Conservation (phyloP, 2,329 filamentous ascomycete genomes). For the Monosporascus sp. region DNA sequence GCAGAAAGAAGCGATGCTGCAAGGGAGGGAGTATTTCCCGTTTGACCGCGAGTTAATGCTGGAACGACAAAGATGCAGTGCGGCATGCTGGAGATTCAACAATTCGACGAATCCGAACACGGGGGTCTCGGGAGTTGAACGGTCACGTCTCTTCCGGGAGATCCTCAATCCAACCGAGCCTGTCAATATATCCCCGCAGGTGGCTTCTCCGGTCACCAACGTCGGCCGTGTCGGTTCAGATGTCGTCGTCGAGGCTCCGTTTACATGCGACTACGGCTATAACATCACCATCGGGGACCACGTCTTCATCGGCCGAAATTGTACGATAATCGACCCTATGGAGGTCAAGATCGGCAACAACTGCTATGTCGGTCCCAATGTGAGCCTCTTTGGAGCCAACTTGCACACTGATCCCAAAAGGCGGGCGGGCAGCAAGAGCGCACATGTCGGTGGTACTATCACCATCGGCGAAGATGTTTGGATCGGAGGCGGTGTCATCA, state of each 20-base stretch:
- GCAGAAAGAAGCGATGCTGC: constrained; percentile 88
- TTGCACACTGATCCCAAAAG: constrained; percentile 67
- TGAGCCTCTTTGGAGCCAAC: constrained; percentile 76
- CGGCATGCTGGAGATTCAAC: constrained; percentile 81
- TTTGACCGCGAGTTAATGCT: constrained; percentile 72
- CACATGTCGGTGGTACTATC: constrained; percentile 65
- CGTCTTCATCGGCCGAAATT: constrained; percentile 76
- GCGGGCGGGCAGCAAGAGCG: constrained; percentile 67
- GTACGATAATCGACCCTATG: constrained; percentile 81
- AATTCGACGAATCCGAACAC: constrained; percentile 70
- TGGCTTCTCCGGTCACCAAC: constrained; percentile 46
- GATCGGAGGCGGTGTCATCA: constrained; percentile 70
- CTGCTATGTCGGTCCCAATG: constrained; percentile 73
- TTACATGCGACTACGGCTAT: constrained; percentile 92
- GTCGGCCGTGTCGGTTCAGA: constrained; percentile 65
- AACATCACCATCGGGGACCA: constrained; percentile 86
- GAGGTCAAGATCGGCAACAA: constrained; percentile 76
- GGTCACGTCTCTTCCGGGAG: constrained; percentile 63
- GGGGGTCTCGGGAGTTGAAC: constrained; percentile 64
- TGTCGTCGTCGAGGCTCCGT: constrained; percentile 78
- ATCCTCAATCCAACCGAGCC: constrained; percentile 61
- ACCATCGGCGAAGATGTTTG: constrained; percentile 81
- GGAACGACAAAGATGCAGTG: constrained; percentile 79
- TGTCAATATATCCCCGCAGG: constrained; percentile 49
- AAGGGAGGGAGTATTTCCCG: constrained; percentile 71